A percentile compares a stretch with the other conserved stretches of the same genome.
Evolutionary conservation across 768 basidiomycete species (phyloP).

Genomic region (Pleurotus cornucopiae): DNA sequence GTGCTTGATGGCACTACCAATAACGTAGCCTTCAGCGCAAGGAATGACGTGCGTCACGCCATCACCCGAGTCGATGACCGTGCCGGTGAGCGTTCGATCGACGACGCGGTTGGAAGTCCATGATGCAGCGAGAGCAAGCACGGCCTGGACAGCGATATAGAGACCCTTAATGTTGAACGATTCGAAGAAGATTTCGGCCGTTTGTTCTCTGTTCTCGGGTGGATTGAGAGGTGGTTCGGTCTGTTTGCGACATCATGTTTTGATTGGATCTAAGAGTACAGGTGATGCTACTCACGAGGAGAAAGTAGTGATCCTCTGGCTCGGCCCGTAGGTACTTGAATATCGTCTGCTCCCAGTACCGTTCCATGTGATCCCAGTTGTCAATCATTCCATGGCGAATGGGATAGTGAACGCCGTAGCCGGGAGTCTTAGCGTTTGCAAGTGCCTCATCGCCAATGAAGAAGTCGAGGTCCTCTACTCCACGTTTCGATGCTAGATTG

Average conservation of each 20-base stretch:
- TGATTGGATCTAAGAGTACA: background rate
- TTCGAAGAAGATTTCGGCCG: constrained; percentile 99
- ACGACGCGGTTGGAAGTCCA: constrained; percentile 90
- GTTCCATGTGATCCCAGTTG: constrained; percentile 98
- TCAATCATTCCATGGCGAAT: constrained; percentile 98
- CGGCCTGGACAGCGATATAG: constrained; percentile 98
- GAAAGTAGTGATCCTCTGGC: constrained; percentile 98
- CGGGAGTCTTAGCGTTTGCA: constrained; percentile 90
- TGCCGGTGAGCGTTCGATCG: constrained; percentile 91
- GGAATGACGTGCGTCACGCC: constrained; percentile 99
- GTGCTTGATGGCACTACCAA: constrained; percentile 97
- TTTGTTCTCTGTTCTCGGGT: constrained; percentile 98
- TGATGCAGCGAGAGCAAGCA: constrained; percentile 94
- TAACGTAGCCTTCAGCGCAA: constrained; percentile 96
- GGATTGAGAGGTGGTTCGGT: constrained; percentile 99
- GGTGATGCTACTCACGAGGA: constrained; percentile 62
- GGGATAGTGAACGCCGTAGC: constrained; percentile 93
- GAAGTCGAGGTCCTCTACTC: constrained; percentile 98
- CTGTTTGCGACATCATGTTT: constrained; percentile 32
- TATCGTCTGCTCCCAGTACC: constrained; percentile 99
- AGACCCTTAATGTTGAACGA: constrained; percentile 99
- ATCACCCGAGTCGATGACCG: constrained; percentile 98
- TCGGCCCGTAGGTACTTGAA: constrained; percentile 99
- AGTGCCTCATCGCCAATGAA: constrained; percentile 99
- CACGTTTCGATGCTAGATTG: constrained; percentile 92